These are phyloP conservation scores for Malus domestica DNA, from an alignment of 306 rosid species.

Conservation along the genomic window ASM211411v1 NC_041790.1:15771001-15771500, in stretches of 20 bases:
- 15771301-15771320: not conserved
- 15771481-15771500: too few relatives aligned
- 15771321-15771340: not conserved
- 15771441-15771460: not conserved
- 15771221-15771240: not conserved
- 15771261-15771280: not conserved
- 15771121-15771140: not conserved
- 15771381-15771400: not conserved
- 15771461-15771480: too few relatives aligned
- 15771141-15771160: not conserved
- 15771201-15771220: not conserved
- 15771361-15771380: not conserved
- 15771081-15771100: not conserved
- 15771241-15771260: not conserved
- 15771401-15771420: not conserved
- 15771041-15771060: not conserved
- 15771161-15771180: not conserved
- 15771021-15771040: too few relatives aligned
- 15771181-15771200: not conserved
- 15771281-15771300: not conserved
- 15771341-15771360: not conserved
- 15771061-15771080: not conserved
- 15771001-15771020: not conserved
- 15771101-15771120: not conserved
- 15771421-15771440: not conserved